A percentile compares a stretch with the other conserved stretches of the same genome.
Conservation (phyloP, 2,329 filamentous ascomycete genomes). For the Nemania serpens region DNA sequence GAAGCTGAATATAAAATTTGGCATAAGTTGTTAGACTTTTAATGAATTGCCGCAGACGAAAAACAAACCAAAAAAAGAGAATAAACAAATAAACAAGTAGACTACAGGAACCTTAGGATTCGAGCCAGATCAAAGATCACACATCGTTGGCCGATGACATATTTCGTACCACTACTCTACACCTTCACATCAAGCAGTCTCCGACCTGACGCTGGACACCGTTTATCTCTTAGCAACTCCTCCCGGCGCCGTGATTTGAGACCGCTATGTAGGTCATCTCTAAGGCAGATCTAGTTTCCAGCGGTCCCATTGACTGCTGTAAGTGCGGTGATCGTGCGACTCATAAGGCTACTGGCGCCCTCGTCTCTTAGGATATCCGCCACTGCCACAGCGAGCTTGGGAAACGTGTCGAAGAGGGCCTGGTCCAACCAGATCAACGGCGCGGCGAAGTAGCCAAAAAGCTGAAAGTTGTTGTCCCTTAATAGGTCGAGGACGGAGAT, state of each 20-base stretch:
- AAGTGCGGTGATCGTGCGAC: background rate
- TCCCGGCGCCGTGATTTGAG: too few species aligned
- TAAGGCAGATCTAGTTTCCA: background rate
- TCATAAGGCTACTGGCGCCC: background rate
- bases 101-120: background rate
- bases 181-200: too few species aligned
- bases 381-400: background rate
- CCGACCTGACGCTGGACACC: background rate
- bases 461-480: background rate
- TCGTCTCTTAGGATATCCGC: background rate
- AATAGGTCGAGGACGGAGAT: background rate
- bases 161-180: background rate
- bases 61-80: background rate
- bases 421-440: conserved; percentile 5
- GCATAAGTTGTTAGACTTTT: background rate
- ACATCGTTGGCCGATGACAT: background rate
- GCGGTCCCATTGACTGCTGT: background rate
- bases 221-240: background rate
- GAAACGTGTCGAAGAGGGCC: background rate
- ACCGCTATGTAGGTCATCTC: background rate
- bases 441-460: background rate
- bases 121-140: background rate
- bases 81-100: background rate
- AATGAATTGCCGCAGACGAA: background rate
- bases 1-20: background rate